A percentile compares a stretch with the other conserved stretches of the same genome.
Evolutionary conservation across 1,139 yeast species (phyloP).

Genomic region (Dujonia santamariae): DNA sequence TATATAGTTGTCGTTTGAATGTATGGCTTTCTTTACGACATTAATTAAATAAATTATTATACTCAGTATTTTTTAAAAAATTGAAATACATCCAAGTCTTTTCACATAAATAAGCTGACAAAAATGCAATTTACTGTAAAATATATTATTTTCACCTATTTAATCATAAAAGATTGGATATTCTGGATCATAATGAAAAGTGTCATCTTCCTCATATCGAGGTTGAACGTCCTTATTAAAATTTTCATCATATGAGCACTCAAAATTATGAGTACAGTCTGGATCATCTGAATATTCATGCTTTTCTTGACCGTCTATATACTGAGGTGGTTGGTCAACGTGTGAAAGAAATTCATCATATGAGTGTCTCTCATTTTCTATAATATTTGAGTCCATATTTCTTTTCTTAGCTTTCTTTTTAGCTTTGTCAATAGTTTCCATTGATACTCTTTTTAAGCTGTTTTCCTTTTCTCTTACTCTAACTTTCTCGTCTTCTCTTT

Average conservation of each 20-base stretch:
- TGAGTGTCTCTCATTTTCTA: conserved; percentile 14
- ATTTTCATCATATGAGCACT: conserved; percentile 35
- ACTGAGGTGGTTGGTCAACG: conserved; percentile 40
- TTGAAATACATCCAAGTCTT: too few relatives aligned
- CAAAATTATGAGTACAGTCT: conserved; percentile 32
- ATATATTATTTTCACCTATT: too few relatives aligned
- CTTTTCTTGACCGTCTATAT: conserved; percentile 34
- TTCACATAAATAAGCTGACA: too few relatives aligned
- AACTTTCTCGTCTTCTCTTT: not conserved
- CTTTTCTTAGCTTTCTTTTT: not conserved
- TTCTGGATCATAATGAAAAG: conserved; percentile 12
- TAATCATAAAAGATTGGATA: conserved; percentile 12
- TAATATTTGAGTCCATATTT: not conserved
- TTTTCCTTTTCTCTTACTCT: conserved; percentile 1
- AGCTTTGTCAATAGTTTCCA: conserved; percentile 2
- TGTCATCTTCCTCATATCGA: conserved; percentile 14
- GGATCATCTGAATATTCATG: conserved; percentile 36
- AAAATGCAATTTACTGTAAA: too few relatives aligned
- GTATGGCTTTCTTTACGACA: too few relatives aligned
- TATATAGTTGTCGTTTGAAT: too few relatives aligned
- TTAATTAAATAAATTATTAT: too few relatives aligned
- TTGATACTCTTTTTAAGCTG: conserved; percentile 11
- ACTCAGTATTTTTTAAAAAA: too few relatives aligned
- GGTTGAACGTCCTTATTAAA: conserved; percentile 23
- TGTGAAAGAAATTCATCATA: conserved; percentile 36